Evolutionary conservation across 1,139 yeast species (phyloP), one percentile per base, ranked within the genome.

Genomic region (Dujonia santamariae): DNA sequence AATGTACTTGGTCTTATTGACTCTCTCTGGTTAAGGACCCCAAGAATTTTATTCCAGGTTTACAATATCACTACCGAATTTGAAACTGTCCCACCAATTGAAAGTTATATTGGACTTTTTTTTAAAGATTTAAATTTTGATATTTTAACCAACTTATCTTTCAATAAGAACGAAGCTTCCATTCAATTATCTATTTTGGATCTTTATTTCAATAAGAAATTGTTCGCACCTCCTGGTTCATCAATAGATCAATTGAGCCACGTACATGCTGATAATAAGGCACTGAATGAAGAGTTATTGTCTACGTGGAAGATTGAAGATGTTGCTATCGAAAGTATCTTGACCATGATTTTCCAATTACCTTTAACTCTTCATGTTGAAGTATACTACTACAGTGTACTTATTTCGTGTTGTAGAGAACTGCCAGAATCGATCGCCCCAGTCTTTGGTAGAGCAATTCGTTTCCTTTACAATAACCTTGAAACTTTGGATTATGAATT

Each of bases 391-490:
- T 87, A 87, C 55, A 74, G 95, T 2, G 78, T 90, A n/a, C 67
- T 94, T 40, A 87, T 88, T 30, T 88, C 92, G 45, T 86, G 95
- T 36, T 92, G 98, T 61, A 79, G 83, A 46, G 78, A 72, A 60
- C 86, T 92, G 19, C 94, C 96, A 3, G 85, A 81, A 44, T 88
- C 95, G 1, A 82, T 90, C 53, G 97, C 97, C 1, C 97, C 97
- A 3, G 95, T 90, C 1, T 79, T 94, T 54, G 98, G 97, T 30
- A 78, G 97, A 45, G 95, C 96, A 2, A 82, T 94, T 46, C 75
- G 97, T 47, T 86, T 77, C 53, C 75, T 92, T 48, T 94, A 86
- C 61, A 67, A 75, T 31, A 73, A 85, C 51, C 59, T 85, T 37
- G 80, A 75, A 26, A 63, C 73, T 2, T 63, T 88, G 38, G 97